Percentiles rank a stretch among this genome's conserved stretches.
These are phyloP conservation scores for Saksenaea vasiformis DNA, from an alignment of 371 early-diverging fungal genomes.

Conservation along the genomic window DNA sequence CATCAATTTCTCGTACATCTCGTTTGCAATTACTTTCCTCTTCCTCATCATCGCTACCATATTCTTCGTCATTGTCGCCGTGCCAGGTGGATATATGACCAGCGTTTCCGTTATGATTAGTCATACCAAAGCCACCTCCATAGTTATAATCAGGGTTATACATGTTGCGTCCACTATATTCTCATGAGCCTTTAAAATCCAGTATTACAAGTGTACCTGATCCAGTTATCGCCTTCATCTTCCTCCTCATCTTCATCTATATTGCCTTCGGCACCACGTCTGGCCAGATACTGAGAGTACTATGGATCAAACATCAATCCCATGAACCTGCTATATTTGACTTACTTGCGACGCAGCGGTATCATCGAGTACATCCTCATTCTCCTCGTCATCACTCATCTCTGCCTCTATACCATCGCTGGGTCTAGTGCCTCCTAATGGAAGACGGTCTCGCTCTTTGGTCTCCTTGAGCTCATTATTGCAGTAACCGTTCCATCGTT, in stretches of 20 bases:
- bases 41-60: slow-evolving; percentile 25
- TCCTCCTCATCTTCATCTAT: slow-evolving; percentile 40
- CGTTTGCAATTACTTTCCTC: neutral
- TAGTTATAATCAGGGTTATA: slow-evolving; percentile 24
- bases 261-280: slow-evolving; percentile 27
- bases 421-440: slow-evolving; percentile 85
- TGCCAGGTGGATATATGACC: slow-evolving; percentile 3
- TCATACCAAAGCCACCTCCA: slow-evolving; percentile 14
- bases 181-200: neutral
- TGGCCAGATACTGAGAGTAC: slow-evolving; percentile 31
- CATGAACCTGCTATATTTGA: neutral
- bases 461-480: slow-evolving; percentile 77
- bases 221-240: slow-evolving; percentile 26
- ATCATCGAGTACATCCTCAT: slow-evolving; percentile 25
- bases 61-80: slow-evolving; percentile 7
- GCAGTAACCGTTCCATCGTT: slow-evolving; percentile 88
- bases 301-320: neutral
- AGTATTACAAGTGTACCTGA: slow-evolving; percentile 16
- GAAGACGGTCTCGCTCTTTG: slow-evolving; percentile 82
- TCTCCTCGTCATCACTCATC: slow-evolving; percentile 32
- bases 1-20: neutral
- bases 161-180: slow-evolving; percentile 25
- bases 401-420: slow-evolving; percentile 38
- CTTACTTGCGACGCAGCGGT: slow-evolving; percentile 25
- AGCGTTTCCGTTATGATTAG: slow-evolving; percentile 11